These are phyloP conservation scores for Aureobasidium leucospermi DNA, from an alignment of 2,329 filamentous ascomycete genomes.

Conservation along the genomic window DNA sequence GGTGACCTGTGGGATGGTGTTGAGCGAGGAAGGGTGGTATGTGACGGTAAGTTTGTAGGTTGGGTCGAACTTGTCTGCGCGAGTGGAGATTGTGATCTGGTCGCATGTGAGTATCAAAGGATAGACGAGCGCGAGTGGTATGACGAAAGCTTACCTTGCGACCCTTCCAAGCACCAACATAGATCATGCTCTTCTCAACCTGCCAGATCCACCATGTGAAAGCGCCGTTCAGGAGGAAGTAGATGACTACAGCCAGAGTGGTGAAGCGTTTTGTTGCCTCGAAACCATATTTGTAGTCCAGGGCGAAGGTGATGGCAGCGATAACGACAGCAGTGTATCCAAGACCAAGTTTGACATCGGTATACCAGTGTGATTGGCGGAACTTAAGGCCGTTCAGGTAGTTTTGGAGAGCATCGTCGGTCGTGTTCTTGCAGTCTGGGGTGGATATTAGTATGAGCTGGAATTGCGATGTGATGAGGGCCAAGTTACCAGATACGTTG, in stretches of 20 bases:
- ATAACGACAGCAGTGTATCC: constrained; percentile 78
- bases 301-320: constrained; percentile 75
- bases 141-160: constrained; percentile 47
- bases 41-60: constrained; percentile 67
- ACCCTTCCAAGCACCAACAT: constrained; percentile 65
- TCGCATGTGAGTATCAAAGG: background rate
- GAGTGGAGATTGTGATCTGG: constrained; percentile 66
- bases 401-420: constrained; percentile 87
- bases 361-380: constrained; percentile 69
- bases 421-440: constrained; percentile 89
- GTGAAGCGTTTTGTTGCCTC: constrained; percentile 78
- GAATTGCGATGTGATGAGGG: background rate
- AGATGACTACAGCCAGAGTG: constrained; percentile 67
- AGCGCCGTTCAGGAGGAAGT: constrained; percentile 68
- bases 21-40: constrained; percentile 22
- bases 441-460: constrained; percentile 4
- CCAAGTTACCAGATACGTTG: constrained; percentile 20
- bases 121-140: background rate
- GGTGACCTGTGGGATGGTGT: constrained; percentile 25
- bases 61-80: constrained; percentile 70
- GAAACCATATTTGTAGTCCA: constrained; percentile 89
- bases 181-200: constrained; percentile 76
- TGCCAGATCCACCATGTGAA: constrained; percentile 80
- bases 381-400: constrained; percentile 83
- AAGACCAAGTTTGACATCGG: constrained; percentile 73